Conservation (phyloP, 78 protist species). For the Fonticula alba region DNA sequence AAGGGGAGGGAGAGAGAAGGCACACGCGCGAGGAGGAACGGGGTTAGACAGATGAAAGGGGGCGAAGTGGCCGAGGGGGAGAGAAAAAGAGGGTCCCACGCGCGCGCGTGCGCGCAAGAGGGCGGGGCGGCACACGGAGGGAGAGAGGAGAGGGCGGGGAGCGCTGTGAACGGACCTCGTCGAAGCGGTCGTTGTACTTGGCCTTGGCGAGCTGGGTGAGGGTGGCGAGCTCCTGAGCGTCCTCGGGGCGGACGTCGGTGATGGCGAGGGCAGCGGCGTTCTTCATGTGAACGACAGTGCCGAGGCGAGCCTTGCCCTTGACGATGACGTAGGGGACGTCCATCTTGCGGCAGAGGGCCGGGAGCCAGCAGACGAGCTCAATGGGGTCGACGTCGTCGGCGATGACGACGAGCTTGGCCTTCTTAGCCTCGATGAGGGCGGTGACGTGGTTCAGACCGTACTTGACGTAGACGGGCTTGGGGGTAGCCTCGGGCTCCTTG, state of each 20-base stretch:
- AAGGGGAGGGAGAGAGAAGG: no score
- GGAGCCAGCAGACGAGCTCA: conserved; percentile 91
- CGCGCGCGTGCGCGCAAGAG: no score
- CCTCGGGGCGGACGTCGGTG: conserved; percentile 43
- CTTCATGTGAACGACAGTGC: conserved; percentile 77
- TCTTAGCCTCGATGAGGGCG: conserved; percentile 76
- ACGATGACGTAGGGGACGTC: conserved; percentile 94
- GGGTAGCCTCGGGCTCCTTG: conserved; percentile 10
- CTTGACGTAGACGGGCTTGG: conserved; percentile 50
- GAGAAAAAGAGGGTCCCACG: no score
- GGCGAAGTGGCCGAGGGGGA: no score
- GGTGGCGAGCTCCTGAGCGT: conserved; percentile 29
- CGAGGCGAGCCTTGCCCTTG: conserved; percentile 87
- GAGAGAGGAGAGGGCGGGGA: no score
- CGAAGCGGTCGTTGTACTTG: conserved; percentile 33
- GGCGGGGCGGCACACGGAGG: no score
- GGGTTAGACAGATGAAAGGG: no score
- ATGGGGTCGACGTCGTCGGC: conserved; percentile 99
- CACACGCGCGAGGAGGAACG: no score
- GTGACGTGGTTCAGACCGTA: conserved; percentile 91
- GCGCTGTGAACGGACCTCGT: conserved; percentile 11
- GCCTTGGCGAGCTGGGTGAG: conserved; percentile 19
- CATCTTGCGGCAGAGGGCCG: conserved; percentile 90
- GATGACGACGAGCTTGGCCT: conserved; percentile 94
- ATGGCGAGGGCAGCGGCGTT: conserved; percentile 76